Conservation (phyloP, 257 asterid genomes). For the Solanum corneliomulleri region DNA sequence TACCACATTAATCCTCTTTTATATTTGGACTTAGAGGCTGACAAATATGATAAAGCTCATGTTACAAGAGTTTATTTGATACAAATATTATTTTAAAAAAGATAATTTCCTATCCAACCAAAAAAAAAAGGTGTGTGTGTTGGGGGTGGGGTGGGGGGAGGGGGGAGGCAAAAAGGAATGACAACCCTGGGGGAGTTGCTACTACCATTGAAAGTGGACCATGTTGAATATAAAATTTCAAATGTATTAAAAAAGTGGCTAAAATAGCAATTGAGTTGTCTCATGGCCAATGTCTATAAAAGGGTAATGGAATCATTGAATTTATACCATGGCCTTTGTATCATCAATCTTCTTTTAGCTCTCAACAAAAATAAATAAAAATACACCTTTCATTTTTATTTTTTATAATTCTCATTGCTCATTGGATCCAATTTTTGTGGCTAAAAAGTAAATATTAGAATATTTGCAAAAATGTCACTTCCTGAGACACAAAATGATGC, state of each 20-base stretch:
- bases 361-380: not conserved
- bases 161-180: not conserved
- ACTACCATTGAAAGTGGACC: not conserved
- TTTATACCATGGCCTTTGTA: not conserved
- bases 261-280: not conserved
- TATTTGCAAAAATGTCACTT: slow-evolving; percentile 32
- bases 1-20: not conserved
- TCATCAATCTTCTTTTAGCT: not conserved
- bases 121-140: not conserved
- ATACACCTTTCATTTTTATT: not conserved
- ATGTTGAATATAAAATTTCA: not conserved
- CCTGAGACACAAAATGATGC: slow-evolving; percentile 36
- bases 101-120: not conserved
- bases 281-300: slow-evolving; percentile 8
- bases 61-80: not conserved
- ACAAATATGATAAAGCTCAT: not conserved
- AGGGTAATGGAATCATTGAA: slow-evolving; percentile 3
- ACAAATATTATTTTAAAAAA: not conserved
- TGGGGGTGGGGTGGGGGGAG: accelerated
- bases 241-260: not conserved
- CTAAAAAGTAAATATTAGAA: not conserved
- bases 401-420: not conserved
- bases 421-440: not conserved
- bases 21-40: not conserved
- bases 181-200: not conserved